Conservation (phyloP, 2,329 filamentous ascomycete species). For the Madurella fahalii region DNA sequence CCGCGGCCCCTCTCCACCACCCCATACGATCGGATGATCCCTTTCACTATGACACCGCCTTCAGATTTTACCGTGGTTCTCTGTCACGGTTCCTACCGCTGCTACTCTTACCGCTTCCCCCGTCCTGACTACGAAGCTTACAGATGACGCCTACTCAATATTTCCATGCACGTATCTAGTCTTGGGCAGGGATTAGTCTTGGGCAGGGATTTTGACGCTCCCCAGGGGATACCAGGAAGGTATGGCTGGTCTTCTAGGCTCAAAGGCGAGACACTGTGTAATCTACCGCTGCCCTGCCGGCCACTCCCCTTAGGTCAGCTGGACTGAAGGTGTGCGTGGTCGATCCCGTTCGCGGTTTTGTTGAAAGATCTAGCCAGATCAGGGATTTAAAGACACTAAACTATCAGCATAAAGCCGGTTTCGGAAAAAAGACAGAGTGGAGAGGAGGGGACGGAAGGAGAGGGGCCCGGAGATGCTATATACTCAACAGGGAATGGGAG, state of each 20-base stretch:
- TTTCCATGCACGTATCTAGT: slow-evolving; percentile 4
- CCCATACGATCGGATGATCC: no score
- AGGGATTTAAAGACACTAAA: no score
- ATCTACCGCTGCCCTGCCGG: slow-evolving; percentile 5
- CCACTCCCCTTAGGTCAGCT: slow-evolving; percentile 5
- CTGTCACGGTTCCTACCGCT: slow-evolving; percentile 4
- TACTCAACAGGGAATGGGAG: no score
- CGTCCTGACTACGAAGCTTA: slow-evolving; percentile 3
- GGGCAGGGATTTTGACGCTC: no score
- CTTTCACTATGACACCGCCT: not conserved
- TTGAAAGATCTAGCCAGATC: no score
- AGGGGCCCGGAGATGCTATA: no score
- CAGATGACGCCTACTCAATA: slow-evolving; percentile 3
- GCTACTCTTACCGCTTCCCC: slow-evolving; percentile 5
- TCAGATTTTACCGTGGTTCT: not conserved
- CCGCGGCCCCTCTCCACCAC: no score
- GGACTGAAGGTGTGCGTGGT: slow-evolving; percentile 6
- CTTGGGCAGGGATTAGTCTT: slow-evolving; percentile 1
- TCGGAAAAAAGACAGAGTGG: no score
- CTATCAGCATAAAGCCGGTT: no score
- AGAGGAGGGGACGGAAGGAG: no score
- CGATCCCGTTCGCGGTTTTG: not conserved
- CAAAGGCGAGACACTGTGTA: not conserved
- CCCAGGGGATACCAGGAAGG: slow-evolving; percentile 1
- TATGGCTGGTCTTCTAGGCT: not conserved